These are phyloP conservation scores for Camellia lanceoleosa DNA, from an alignment of 148 eudicot species.

Conservation along the genomic window DNA sequence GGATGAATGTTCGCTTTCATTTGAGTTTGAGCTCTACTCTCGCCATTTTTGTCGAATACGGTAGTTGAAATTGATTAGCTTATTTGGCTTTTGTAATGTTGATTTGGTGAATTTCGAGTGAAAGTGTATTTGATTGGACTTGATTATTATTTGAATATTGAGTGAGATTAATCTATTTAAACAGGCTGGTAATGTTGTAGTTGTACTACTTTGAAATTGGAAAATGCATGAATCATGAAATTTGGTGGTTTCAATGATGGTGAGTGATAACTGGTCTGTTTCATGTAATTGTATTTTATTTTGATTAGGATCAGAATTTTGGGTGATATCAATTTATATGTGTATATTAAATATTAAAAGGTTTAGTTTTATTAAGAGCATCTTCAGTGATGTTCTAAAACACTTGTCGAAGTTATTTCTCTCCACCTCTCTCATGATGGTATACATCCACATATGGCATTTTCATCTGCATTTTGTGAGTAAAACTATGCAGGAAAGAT, in stretches of 20 bases:
- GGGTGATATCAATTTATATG: neutral
- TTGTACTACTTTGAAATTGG: neutral
- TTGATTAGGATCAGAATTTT: neutral
- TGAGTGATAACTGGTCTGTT: neutral
- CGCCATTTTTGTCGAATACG: neutral
- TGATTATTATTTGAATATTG: neutral
- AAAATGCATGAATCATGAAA: neutral
- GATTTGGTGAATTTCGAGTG: neutral
- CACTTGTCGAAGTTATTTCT: too few relatives aligned
- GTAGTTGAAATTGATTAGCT: neutral
- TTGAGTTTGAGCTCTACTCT: constrained; percentile 18
- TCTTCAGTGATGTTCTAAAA: too few relatives aligned
- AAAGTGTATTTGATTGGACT: neutral
- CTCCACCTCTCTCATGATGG: too few relatives aligned
- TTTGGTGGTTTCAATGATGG: neutral
- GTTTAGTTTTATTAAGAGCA: too few relatives aligned
- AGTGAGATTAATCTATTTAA: neutral
- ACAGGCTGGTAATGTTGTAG: neutral
- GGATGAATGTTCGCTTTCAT: too few relatives aligned
- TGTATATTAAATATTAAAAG: neutral
- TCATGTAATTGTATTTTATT: neutral
- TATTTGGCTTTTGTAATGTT: neutral
- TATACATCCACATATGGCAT: too few relatives aligned
- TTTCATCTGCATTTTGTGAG: too few relatives aligned
- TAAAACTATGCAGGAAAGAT: too few relatives aligned